Percentiles rank a stretch among this genome's conserved stretches.
These are phyloP conservation scores for Cicer arietinum DNA, from an alignment of 306 rosid genomes.

Conservation along the genomic window DNA sequence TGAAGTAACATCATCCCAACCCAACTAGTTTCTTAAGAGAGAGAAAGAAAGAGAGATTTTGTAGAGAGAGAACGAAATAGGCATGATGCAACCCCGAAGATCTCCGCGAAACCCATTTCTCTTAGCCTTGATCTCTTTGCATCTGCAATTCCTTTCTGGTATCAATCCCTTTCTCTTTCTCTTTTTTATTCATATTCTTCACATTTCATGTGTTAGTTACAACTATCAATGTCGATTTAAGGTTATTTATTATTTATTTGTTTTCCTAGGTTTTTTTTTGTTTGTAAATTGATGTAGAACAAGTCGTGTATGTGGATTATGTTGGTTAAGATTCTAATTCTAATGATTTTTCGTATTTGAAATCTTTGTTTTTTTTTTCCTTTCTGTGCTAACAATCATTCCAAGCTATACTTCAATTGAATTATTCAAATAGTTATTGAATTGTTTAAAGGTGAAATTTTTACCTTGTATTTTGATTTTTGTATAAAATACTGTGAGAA, in stretches of 20 bases:
- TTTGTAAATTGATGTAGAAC: neutral
- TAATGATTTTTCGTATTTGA: slow-evolving; percentile 8
- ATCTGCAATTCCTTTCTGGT: slow-evolving; percentile 58
- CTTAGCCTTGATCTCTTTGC: slow-evolving; percentile 48
- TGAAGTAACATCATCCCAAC: slow-evolving; percentile 19
- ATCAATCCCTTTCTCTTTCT: slow-evolving; percentile 10
- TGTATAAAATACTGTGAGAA: neutral
- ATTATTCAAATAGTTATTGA: slow-evolving; percentile 5
- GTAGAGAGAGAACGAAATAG: slow-evolving; percentile 31
- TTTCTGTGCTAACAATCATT: slow-evolving; percentile 16
- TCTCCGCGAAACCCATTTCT: slow-evolving; percentile 54
- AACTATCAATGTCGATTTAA: slow-evolving; percentile 12
- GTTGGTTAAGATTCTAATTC: slow-evolving; percentile 22
- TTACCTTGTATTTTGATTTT: slow-evolving; percentile 1
- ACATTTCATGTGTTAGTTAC: neutral
- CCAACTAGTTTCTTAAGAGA: slow-evolving; percentile 26
- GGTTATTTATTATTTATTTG: slow-evolving; percentile 20
- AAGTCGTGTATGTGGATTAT: neutral
- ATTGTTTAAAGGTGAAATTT: slow-evolving; percentile 8
- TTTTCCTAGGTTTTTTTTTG: neutral
- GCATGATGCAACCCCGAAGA: slow-evolving; percentile 51
- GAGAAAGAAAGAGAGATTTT: slow-evolving; percentile 20
- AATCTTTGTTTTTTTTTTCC: slow-evolving; percentile 2
- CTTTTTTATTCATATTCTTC: slow-evolving; percentile 12
- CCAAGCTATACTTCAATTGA: neutral